phyloP scores from a whole-genome alignment of 1,284 basidiomycete genomes.

The Austroboletus sp. region DNA sequence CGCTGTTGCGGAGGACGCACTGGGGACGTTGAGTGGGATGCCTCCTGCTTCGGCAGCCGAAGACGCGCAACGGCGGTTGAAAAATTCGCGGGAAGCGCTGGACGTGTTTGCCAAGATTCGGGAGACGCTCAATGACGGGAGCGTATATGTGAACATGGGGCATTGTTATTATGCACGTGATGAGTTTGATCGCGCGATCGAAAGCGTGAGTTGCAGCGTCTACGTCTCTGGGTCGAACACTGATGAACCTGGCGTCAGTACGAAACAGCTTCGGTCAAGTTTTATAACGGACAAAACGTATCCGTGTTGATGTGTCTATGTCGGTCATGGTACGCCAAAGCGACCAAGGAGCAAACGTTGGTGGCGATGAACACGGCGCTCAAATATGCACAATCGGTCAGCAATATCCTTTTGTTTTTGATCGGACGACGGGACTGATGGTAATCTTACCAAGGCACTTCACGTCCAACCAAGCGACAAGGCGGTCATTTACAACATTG shows the following conservation, averaged over 20 bases:
- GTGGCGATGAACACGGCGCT: constrained; percentile 73
- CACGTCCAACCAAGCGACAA: constrained; percentile 81
- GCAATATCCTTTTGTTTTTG: not conserved
- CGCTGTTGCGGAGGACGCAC: constrained; percentile 80
- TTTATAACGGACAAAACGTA: constrained; percentile 65
- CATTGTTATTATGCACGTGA: constrained; percentile 88
- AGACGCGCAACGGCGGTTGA: constrained; percentile 57
- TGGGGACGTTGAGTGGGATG: constrained; percentile 58
- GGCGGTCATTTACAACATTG: constrained; percentile 86
- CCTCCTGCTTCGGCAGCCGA: constrained; percentile 46
- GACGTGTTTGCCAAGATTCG: constrained; percentile 83
- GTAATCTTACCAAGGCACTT: constrained; percentile 51
- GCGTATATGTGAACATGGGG: constrained; percentile 90
- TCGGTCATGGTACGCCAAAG: constrained; percentile 87
- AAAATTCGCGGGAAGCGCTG: constrained; percentile 76
- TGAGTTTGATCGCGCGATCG: constrained; percentile 89
- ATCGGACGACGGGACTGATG: too few relatives aligned
- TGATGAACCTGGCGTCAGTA: constrained; percentile 50
- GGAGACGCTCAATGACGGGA: constrained; percentile 77
- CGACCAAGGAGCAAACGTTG: constrained; percentile 79
- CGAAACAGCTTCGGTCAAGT: constrained; percentile 74
- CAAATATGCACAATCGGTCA: constrained; percentile 61
- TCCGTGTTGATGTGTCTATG: constrained; percentile 76
- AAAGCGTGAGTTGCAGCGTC: constrained; percentile 61
- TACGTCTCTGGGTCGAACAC: not conserved